Percentiles rank a stretch among this genome's conserved stretches.
These are phyloP conservation scores for Cyclotella sp. DNA, from an alignment of 108 stramenopile species.

Conservation along the genomic window DNA sequence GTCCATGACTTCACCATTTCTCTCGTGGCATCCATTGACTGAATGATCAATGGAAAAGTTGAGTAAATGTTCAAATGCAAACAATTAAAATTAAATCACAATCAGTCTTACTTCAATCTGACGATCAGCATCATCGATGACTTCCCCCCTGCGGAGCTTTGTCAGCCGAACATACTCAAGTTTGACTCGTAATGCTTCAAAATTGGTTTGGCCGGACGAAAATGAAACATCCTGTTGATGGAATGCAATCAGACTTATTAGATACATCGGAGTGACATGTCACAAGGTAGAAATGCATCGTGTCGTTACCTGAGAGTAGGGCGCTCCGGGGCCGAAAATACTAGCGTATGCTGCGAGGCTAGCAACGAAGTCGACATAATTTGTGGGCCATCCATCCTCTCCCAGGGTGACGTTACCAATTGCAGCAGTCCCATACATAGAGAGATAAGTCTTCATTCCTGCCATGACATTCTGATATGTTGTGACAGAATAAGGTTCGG, in stretches of 20 bases:
- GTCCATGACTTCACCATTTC: constrained; percentile 56
- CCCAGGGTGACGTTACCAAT: constrained; percentile 51
- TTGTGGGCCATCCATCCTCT: constrained; percentile 62
- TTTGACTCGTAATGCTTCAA: constrained; percentile 57
- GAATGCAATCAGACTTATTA: not conserved
- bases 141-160: constrained; percentile 45
- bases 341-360: constrained; percentile 39
- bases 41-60: too few species aligned
- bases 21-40: constrained; percentile 69
- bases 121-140: constrained; percentile 62
- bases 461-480: constrained; percentile 67
- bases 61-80: too few species aligned
- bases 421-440: constrained; percentile 17
- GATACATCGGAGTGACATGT: not conserved
- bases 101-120: constrained; percentile 55
- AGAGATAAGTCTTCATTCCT: constrained; percentile 51
- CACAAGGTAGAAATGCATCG: not conserved
- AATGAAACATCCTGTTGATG: constrained; percentile 48
- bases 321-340: constrained; percentile 48
- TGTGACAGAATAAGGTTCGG: constrained; percentile 56
- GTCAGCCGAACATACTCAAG: constrained; percentile 59
- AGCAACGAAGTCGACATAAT: constrained; percentile 55
- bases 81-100: not conserved
- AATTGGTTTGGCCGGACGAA: constrained; percentile 31
- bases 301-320: constrained; percentile 20